phyloP scores from a whole-genome alignment of 2,329 filamentous ascomycete species.

The Colletotrichum musae region DNA sequence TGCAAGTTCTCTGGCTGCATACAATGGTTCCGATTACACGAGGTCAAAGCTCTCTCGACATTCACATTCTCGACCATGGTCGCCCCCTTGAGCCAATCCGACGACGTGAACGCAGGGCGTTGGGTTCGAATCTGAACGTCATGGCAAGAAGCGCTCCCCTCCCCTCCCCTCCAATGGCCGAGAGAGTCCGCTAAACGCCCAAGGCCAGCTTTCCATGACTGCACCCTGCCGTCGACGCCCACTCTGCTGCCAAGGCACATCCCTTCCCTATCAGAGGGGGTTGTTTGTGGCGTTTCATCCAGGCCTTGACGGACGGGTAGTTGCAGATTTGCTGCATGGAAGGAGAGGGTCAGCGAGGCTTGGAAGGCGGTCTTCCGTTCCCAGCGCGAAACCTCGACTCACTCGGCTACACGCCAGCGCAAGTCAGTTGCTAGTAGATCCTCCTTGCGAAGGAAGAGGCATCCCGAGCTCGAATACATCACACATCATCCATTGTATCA shows the following conservation, averaged over 20 bases:
- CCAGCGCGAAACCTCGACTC: constrained; percentile 31
- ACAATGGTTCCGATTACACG: constrained; percentile 30
- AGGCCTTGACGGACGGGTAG: constrained; percentile 62
- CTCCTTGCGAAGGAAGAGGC: constrained; percentile 19
- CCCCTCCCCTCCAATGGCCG: constrained; percentile 50
- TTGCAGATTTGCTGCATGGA: constrained; percentile 63
- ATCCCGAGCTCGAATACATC: constrained; percentile 10
- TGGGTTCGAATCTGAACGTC: constrained; percentile 45
- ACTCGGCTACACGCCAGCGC: constrained; percentile 27
- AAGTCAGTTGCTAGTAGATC: constrained; percentile 37
- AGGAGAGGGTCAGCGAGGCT: constrained; percentile 51
- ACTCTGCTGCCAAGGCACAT: constrained; percentile 52
- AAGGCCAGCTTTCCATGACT: constrained; percentile 52
- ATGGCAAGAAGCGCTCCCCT: constrained; percentile 30
- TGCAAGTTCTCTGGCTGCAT: constrained; percentile 37
- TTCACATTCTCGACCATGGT: constrained; percentile 2
- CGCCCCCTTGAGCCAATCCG: constrained; percentile 36
- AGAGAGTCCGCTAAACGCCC: constrained; percentile 49
- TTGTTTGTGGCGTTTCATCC: constrained; percentile 64
- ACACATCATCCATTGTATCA: constrained; percentile 17
- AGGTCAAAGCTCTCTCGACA: constrained; percentile 23
- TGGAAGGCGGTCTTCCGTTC: constrained; percentile 37
- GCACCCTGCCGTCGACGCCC: constrained; percentile 57
- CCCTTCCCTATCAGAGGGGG: constrained; percentile 56
- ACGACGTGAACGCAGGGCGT: constrained; percentile 40